These are phyloP conservation scores for Inga laurina DNA, from an alignment of 306 rosid genomes.

Conservation along the genomic window DNA sequence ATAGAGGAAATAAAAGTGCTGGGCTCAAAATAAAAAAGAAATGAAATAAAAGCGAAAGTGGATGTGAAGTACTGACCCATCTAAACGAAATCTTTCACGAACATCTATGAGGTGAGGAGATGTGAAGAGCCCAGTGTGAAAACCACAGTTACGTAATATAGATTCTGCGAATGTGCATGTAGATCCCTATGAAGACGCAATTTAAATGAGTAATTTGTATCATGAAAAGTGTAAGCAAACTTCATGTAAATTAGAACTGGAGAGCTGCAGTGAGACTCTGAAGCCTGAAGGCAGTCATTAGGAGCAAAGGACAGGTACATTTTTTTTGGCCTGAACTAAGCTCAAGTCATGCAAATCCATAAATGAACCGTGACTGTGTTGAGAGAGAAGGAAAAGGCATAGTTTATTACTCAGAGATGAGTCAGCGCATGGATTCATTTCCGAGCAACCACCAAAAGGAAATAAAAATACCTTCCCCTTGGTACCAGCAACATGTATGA, in stretches of 20 bases:
- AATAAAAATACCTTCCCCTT: conserved; percentile 80
- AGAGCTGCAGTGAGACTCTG: background rate
- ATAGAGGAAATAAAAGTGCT: conserved; percentile 11
- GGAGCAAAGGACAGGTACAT: background rate
- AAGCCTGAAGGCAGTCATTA: background rate
- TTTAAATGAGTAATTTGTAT: conserved; percentile 29
- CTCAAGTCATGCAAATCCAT: conserved; percentile 17
- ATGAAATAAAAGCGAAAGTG: conserved; percentile 6
- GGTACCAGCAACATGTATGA: conserved; percentile 96
- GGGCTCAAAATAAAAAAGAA: background rate
- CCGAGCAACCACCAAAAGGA: conserved; percentile 31
- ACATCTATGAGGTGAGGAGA: conserved; percentile 98
- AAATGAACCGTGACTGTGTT: background rate
- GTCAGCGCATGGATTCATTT: conserved; percentile 16
- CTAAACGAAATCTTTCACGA: conserved; percentile 85
- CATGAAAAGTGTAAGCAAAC: conserved; percentile 16
- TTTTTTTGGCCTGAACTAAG: background rate
- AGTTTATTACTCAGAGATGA: background rate
- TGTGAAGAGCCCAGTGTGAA: conserved; percentile 91
- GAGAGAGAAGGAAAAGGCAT: background rate
- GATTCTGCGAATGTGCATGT: conserved; percentile 93
- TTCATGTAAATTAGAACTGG: background rate
- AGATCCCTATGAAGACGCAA: conserved; percentile 69
- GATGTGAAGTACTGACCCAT: conserved; percentile 70
- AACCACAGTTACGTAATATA: conserved; percentile 82